These are phyloP conservation scores for Pterula multifida DNA, from an alignment of 1,284 basidiomycete genomes.

Conservation along the genomic window DNA sequence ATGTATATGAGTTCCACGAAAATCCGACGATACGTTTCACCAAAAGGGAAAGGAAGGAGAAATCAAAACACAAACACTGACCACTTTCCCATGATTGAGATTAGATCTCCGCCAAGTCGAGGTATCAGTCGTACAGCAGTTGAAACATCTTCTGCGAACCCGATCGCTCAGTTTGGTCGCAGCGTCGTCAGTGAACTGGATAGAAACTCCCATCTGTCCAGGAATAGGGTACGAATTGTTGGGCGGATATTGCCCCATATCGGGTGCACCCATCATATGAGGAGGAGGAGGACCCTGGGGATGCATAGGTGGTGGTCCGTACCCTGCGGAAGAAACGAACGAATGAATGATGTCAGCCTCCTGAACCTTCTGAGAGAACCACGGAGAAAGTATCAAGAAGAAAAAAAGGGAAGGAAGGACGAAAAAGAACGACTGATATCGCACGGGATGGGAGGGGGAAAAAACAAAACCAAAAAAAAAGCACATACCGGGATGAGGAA, in stretches of 20 bases:
- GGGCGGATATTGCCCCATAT: not conserved
- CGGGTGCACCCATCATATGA: not conserved
- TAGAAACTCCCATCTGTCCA: slow-evolving; percentile 12
- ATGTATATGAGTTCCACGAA: no score
- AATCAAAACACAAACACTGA: slow-evolving; percentile 24
- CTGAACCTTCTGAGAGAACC: not conserved
- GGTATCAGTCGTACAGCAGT: slow-evolving; percentile 75
- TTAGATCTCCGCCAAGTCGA: slow-evolving; percentile 71
- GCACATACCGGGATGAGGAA: not conserved
- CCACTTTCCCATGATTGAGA: slow-evolving; percentile 70
- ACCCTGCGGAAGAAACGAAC: no score
- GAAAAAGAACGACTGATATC: no score
- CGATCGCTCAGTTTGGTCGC: slow-evolving; percentile 66
- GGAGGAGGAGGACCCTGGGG: not conserved
- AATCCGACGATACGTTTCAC: no score
- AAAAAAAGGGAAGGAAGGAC: no score
- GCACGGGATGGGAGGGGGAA: no score
- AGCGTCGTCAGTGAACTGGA: slow-evolving; percentile 62
- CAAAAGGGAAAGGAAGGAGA: slow-evolving; percentile 5
- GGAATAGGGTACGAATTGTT: not conserved
- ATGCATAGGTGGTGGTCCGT: not conserved
- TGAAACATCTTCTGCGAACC: slow-evolving; percentile 64
- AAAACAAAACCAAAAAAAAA: not conserved
- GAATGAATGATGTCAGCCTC: not conserved
- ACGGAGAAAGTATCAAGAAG: no score